A percentile compares a stretch with the other conserved stretches of the same genome.
Evolutionary conservation across 202 grass and related monocot species (phyloP).

Genomic region (Eragrostis tef): DNA sequence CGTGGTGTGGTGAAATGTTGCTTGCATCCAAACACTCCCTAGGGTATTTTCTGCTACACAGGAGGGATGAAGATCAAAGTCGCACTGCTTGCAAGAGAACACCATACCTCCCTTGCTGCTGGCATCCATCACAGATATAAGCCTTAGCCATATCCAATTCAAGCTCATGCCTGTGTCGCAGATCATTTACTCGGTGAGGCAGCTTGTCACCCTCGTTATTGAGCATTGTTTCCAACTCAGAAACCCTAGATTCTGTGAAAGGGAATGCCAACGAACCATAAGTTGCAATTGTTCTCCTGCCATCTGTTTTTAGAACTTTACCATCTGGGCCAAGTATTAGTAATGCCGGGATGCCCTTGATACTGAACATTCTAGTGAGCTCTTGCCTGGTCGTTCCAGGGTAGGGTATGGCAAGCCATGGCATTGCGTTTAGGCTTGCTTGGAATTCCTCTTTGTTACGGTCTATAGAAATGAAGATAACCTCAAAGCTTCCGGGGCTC

Average conservation of each 20-base stretch:
- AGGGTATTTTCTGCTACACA: conserved; percentile 35
- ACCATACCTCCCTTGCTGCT: conserved; percentile 37
- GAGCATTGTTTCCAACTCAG: conserved; percentile 46
- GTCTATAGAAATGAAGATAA: conserved; percentile 64
- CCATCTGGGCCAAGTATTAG: conserved; percentile 58
- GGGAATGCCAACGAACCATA: conserved; percentile 55
- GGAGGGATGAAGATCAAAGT: conserved; percentile 63
- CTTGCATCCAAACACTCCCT: too few species aligned
- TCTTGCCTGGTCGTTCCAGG: conserved; percentile 40
- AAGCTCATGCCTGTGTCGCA: conserved; percentile 47
- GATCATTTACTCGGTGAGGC: conserved; percentile 39
- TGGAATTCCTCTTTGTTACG: conserved; percentile 52
- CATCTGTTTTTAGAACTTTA: conserved; percentile 45
- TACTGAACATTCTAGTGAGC: conserved; percentile 49
- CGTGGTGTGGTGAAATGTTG: too few species aligned
- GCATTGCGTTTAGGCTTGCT: conserved; percentile 44
- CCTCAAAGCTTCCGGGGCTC: conserved; percentile 44
- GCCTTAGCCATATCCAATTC: conserved; percentile 54
- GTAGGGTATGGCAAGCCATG: conserved; percentile 64
- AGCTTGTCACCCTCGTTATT: conserved; percentile 47
- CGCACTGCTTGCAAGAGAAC: conserved; percentile 55
- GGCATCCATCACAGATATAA: conserved; percentile 62
- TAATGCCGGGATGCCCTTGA: conserved; percentile 56
- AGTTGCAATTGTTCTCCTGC: conserved; percentile 36
- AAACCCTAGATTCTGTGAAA: conserved; percentile 54